A percentile compares a stretch with the other conserved stretches of the same genome.
Conservation (phyloP, 257 asterid species). For the Solanum pinnatisectum region DNA sequence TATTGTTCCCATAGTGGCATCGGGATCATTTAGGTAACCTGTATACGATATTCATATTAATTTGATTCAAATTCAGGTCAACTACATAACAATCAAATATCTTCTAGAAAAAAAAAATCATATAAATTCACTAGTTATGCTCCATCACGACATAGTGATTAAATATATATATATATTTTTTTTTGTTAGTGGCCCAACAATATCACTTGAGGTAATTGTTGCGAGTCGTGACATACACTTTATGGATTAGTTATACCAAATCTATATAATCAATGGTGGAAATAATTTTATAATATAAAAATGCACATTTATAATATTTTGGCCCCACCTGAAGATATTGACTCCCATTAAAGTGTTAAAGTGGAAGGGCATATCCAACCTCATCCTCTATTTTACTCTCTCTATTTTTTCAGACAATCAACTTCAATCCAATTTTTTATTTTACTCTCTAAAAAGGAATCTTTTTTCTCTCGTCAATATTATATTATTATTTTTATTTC, state of each 20-base stretch:
- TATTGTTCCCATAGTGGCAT: constrained; percentile 55
- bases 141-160: background rate
- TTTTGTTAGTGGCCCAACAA: background rate
- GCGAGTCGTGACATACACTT: background rate
- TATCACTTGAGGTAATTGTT: background rate
- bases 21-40: constrained; percentile 72
- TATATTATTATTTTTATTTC: too few species aligned
- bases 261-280: background rate
- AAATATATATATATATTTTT: background rate
- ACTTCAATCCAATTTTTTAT: too few species aligned
- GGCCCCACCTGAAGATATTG: background rate
- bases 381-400: too few species aligned
- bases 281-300: background rate
- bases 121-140: background rate
- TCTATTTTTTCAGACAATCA: too few species aligned
- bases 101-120: background rate
- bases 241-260: background rate
- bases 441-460: too few species aligned
- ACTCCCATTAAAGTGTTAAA: background rate
- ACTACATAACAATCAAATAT: background rate
- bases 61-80: background rate
- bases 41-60: background rate
- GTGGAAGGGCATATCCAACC: too few species aligned
- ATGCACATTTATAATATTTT: background rate
- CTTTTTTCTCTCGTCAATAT: too few species aligned